Conservation (phyloP, 2,329 filamentous ascomycete genomes). For the Hypomyces perniciosus region DNA sequence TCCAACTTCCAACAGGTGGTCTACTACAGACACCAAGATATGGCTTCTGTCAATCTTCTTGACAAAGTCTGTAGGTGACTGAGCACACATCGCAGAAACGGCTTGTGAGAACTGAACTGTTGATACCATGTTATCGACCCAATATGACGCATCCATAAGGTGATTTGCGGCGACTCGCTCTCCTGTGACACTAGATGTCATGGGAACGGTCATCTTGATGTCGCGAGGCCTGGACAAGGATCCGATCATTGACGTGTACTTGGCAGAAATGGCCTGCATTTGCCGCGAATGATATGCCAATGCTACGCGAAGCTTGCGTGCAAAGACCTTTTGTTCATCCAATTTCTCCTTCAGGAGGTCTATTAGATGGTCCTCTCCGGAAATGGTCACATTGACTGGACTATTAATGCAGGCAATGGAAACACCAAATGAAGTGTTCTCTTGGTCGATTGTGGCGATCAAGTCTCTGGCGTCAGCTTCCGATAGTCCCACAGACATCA, state of each 20-base stretch:
- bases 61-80: no score
- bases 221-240: neutral
- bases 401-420: slow-evolving; percentile 6
- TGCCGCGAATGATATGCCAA: slow-evolving; percentile 5
- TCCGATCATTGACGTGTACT: neutral
- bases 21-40: no score
- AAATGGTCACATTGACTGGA: slow-evolving; percentile 3
- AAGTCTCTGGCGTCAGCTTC: neutral
- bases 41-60: no score
- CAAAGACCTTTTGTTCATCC: neutral
- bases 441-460: neutral
- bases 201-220: neutral
- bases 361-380: neutral
- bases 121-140: slow-evolving; percentile 18
- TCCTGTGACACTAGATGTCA: slow-evolving; percentile 3
- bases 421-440: neutral
- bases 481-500: slow-evolving; percentile 2
- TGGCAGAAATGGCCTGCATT: neutral
- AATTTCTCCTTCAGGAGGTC: neutral
- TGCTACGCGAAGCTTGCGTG: neutral
- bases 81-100: no score
- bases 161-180: neutral
- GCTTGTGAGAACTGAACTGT: slow-evolving; percentile 14
- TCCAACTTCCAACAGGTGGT: neutral
- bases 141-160: neutral